Evolutionary conservation across 495 filamentous ascomycete genomes (phyloP), one percentile per base, ranked within the genome.

Genomic region (Podospora appendiculata): DNA sequence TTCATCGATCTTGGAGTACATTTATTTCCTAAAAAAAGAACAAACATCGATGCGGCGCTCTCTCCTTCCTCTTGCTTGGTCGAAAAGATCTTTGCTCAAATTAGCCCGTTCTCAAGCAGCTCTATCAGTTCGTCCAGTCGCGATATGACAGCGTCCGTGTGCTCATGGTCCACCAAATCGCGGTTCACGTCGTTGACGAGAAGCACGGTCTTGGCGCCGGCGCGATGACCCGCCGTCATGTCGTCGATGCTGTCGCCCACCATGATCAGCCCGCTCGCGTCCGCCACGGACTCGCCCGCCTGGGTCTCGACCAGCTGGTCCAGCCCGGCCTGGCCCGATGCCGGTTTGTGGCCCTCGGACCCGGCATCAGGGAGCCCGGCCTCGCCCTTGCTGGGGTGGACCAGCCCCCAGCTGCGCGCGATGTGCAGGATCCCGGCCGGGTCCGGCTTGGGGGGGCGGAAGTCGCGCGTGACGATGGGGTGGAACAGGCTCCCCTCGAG

Each of bases 191-290:
- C 84, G 64, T 93, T 95, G 11, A 85, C 75, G 41, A 98, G 76
- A 63, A 98, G 66, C 45, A 96, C 90, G 6, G 93, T 96, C 19
- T 89, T 89, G 8, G 91, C 87, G 4, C 92, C 92, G 9, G 93
- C 93, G 42, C 73, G 74, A 56, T 85, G 79, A 0, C 93, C 93
- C 7, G 93, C 88, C 17, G 86, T 89, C 80, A 98, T 90, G 65
- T 98, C 93, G 62, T 98, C 93, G 48, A 94, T 79, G 48, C 85
- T 90, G 62, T 98, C 92, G 7, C 92, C 92, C 11, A 91, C 82
- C 83, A 78, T 86, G 35, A 74, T 74, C 12, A 74, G 44, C 8
- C 48, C 54, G 53, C 70, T 73, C 13, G 73, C 72, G 48, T 78
- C 74, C n/a, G 70, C 70, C 1, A 74, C 69, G 25, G 60, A 59